Evolutionary conservation across 108 stramenopile genomes (phyloP), one percentile per base, ranked within the genome.

Genomic region (Discostella pseudostelligera): DNA sequence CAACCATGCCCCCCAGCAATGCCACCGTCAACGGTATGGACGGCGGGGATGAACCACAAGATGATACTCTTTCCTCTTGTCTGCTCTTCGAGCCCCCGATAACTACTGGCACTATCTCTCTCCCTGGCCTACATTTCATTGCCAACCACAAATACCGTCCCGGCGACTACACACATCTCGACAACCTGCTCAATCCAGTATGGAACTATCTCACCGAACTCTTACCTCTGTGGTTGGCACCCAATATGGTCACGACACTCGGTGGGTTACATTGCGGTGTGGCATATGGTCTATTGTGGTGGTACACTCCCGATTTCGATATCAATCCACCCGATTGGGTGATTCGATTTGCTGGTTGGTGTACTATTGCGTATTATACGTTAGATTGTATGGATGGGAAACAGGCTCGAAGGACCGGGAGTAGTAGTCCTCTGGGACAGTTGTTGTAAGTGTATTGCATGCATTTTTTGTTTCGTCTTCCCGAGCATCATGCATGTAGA

Each of bases 311-410:
- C 8, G 65, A 78, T 45, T 71, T 76, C 53, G 77, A 81, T 39
- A 54, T 26, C n/a, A 53, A 49, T 24, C 65, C 91, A 13, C 94
- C 94, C 1, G 49, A 65, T 48, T 90, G 88, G 92, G 69, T 87
- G 35, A 56, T 85, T 0, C n/a, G 77, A 25, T 26, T 85, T 19
- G 74, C 71, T 67, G 88, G 78, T 2, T 76, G 70, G 56, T 87
- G 86, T 59, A 72, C 74, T 28, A 62, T 82, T 47, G 70, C 83
- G 8, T 96, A 97, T 70, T 96, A 99, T 71, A 97, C 96, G 25
- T 70, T 99, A 45, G 98, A 99, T 82, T 96, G 95, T 59, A 97
- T 99, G 87, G 98, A 99, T 75, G 98, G 98, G 22, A 99, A 98
- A 70, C 98, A 99, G 70, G 95, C 97, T 1, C 80, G 97, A 45